Percentiles rank a stretch among this genome's conserved stretches.
Evolutionary conservation across 2,329 filamentous ascomycete species (phyloP).

Genomic region (Neopestalotiopsis sp.): DNA sequence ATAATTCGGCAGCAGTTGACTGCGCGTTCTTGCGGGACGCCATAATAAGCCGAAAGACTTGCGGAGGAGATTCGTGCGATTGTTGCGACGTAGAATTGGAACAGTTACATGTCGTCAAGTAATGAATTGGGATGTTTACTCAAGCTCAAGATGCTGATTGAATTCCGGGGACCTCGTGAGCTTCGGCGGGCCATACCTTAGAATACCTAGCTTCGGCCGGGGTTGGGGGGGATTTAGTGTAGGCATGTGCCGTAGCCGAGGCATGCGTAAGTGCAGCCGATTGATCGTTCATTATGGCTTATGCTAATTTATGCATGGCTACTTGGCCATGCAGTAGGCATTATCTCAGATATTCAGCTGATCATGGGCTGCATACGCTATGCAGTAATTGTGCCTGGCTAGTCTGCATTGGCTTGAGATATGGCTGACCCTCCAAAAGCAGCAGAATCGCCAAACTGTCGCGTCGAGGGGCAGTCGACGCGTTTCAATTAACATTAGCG

Average conservation of each 20-base stretch:
- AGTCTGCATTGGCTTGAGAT: neutral
- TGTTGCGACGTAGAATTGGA: neutral
- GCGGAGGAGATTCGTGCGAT: neutral
- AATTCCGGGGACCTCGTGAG: neutral
- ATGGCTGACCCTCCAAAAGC: neutral
- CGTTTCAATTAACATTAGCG: slow-evolving; percentile 4
- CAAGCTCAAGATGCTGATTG: neutral
- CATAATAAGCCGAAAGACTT: neutral
- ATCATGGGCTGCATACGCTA: neutral
- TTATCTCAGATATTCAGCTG: neutral
- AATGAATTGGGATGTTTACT: neutral
- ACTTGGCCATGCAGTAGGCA: neutral
- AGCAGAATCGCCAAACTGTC: neutral
- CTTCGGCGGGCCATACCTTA: neutral
- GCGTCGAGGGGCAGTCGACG: slow-evolving; percentile 12
- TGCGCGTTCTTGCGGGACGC: slow-evolving; percentile 56
- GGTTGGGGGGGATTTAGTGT: neutral
- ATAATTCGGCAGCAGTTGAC: slow-evolving; percentile 79
- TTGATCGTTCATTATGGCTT: neutral
- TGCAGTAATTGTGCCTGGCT: neutral
- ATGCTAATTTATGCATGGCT: neutral
- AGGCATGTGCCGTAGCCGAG: slow-evolving; percentile 16
- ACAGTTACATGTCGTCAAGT: neutral
- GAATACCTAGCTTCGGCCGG: neutral
- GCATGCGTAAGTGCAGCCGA: neutral